Base-by-base conservation (phyloP, 331 rosid genomes). In the Pyrus hybrid region DNA sequence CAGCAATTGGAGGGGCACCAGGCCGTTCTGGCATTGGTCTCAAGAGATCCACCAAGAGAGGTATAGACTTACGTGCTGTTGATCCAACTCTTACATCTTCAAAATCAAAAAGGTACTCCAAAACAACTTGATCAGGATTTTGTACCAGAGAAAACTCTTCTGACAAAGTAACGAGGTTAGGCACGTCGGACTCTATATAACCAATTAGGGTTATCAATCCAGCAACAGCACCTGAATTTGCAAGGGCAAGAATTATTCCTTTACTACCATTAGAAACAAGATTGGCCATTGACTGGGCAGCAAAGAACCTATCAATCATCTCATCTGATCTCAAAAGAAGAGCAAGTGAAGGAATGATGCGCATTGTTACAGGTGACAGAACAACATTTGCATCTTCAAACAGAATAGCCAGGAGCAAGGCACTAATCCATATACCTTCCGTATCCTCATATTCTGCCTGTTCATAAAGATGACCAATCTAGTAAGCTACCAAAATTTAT, bases 231-330 rank as follows among this genome's bases (percentile, higher is more conserved):
- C 99, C 99, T 45, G 99, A 92, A 83, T 94, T 94, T 58, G 93
- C 96, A 79, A 94, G 82, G 76, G 93, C 91, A 79, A 90, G 96
- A 80, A 83, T 85, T 74, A 87, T 85, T 81, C 93, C 97, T 83
- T 85, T 92, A 51, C 77, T 83, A 69, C 91, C 99, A 80, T 82
- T 81, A 85, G 86, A 84, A 79, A 88, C 96, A 80, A 94, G 99
- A 88, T 96, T 92, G 68, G 97, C 96, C 92, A 90, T 80, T 53
- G 97, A 86, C 86, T 94, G 97, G 71, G 97, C 96, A 83, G 99
- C 96, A 86, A 90, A 90, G 88, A 83, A 92, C 84, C 87, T 90
- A 76, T 92, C 91, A 73, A 84, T 85, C 79, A 90, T 72, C 86
- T 92, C 97, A 63, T 90, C 99, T 13, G 99, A 94, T 87, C 89